Percentiles rank a stretch among this genome's conserved stretches.
phyloP scores from a whole-genome alignment of 805 yeast species.

The Priceomyces haplophilus region DNA sequence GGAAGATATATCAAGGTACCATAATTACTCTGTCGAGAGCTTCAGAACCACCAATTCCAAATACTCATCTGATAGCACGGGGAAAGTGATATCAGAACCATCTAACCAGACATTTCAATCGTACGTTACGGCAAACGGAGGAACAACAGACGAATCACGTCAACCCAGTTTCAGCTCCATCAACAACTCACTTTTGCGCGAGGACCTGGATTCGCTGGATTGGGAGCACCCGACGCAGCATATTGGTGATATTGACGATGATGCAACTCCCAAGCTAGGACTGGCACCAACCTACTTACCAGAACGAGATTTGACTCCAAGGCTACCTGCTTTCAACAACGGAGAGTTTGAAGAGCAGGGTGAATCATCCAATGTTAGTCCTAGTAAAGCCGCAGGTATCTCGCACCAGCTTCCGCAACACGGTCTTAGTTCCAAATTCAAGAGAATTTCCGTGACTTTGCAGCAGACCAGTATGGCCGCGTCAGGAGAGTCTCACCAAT shows the following conservation, averaged over 20 bases:
- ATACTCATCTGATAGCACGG: conserved; percentile 2
- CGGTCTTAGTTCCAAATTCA: conserved; percentile 33
- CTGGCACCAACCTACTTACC: conserved; percentile 8
- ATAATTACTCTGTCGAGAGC: conserved; percentile 5
- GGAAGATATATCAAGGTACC: conserved; percentile 8
- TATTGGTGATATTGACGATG: conserved; percentile 11
- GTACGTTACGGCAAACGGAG: conserved; percentile 24
- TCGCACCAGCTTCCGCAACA: conserved; percentile 25
- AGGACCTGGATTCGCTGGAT: conserved; percentile 11
- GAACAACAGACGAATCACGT: conserved; percentile 6
- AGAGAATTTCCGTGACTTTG: conserved; percentile 35
- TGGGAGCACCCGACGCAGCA: conserved; percentile 2
- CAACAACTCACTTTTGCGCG: conserved; percentile 28
- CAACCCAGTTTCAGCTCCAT: conserved; percentile 34
- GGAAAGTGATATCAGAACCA: conserved; percentile 10
- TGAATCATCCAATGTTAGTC: not conserved
- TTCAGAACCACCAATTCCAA: conserved; percentile 3
- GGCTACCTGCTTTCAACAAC: conserved; percentile 17
- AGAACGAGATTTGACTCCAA: conserved; percentile 21
- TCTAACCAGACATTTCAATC: conserved; percentile 25
- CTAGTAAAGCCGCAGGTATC: not conserved
- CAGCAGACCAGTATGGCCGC: conserved; percentile 26
- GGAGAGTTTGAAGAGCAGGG: not conserved
- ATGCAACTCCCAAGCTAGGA: conserved; percentile 30
- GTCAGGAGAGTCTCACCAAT: conserved; percentile 39